Percentiles rank a stretch among this genome's conserved stretches.
Conservation (phyloP, 345 rosid species). For the Carallia brachiata region DNA sequence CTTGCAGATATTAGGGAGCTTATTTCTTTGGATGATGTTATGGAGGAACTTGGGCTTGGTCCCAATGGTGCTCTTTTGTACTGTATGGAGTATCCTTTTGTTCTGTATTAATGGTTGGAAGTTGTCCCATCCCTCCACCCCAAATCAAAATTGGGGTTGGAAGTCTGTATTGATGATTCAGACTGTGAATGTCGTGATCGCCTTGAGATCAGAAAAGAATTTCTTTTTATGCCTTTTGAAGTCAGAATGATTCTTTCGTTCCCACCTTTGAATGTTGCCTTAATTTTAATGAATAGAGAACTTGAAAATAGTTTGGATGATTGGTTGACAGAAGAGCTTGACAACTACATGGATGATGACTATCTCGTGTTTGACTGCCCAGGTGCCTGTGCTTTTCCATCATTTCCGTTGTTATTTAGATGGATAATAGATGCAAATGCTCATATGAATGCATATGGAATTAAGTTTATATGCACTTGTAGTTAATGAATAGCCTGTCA, state of each 20-base stretch:
- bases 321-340: constrained; percentile 87
- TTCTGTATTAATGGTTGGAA: constrained; percentile 6
- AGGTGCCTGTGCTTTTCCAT: constrained; percentile 41
- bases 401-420: background rate
- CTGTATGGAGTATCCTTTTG: constrained; percentile 94
- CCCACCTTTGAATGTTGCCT: constrained; percentile 30
- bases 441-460: background rate
- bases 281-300: constrained; percentile 52
- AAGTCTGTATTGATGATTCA: too few relatives aligned
- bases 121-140: too few relatives aligned
- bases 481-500: too few relatives aligned
- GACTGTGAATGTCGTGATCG: too few relatives aligned
- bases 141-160: too few relatives aligned
- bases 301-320: constrained; percentile 80
- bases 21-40: constrained; percentile 83
- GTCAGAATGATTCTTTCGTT: background rate
- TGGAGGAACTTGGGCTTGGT: constrained; percentile 87
- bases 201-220: too few relatives aligned
- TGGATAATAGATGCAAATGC: background rate
- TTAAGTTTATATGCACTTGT: too few relatives aligned
- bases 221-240: too few relatives aligned
- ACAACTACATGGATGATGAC: constrained; percentile 81
- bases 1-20: constrained; percentile 84
- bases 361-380: constrained; percentile 90
- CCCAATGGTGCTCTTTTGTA: constrained; percentile 89